Conservation (phyloP, 257 asterid genomes). For the Oldenlandia corymbosa region DNA sequence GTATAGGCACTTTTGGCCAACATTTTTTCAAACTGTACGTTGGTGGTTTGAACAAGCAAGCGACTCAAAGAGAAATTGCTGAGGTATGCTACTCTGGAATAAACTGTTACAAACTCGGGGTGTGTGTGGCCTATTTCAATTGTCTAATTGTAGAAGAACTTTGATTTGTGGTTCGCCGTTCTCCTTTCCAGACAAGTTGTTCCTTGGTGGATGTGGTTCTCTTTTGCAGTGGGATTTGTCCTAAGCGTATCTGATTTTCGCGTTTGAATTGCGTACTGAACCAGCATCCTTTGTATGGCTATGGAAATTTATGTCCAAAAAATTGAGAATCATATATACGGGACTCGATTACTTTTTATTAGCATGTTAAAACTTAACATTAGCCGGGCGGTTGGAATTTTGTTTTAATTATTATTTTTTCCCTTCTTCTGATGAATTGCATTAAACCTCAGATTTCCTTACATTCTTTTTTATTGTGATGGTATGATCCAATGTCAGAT, state of each 20-base stretch:
- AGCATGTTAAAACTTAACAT: too few relatives aligned
- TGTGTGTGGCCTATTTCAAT: background rate
- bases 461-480: slow-evolving; percentile 7
- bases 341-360: too few relatives aligned
- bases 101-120: background rate
- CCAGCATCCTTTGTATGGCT: too few relatives aligned
- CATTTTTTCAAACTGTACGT: slow-evolving; percentile 68
- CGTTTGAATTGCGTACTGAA: background rate
- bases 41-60: slow-evolving; percentile 67
- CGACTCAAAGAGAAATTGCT: slow-evolving; percentile 60
- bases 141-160: background rate
- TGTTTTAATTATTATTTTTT: too few relatives aligned
- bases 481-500: slow-evolving; percentile 44
- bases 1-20: slow-evolving; percentile 43
- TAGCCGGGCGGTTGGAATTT: background rate
- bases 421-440: background rate
- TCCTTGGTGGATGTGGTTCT: too few relatives aligned
- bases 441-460: background rate
- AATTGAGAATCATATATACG: too few relatives aligned
- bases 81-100: slow-evolving; percentile 33
- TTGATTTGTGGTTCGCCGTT: background rate
- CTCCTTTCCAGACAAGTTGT: too few relatives aligned
- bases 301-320: too few relatives aligned
- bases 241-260: background rate
- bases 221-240: background rate